Evolutionary conservation across 352 stramenopile species (phyloP), one percentile per base, ranked within the genome.

Genomic region (Elongisporangium senticosum): DNA sequence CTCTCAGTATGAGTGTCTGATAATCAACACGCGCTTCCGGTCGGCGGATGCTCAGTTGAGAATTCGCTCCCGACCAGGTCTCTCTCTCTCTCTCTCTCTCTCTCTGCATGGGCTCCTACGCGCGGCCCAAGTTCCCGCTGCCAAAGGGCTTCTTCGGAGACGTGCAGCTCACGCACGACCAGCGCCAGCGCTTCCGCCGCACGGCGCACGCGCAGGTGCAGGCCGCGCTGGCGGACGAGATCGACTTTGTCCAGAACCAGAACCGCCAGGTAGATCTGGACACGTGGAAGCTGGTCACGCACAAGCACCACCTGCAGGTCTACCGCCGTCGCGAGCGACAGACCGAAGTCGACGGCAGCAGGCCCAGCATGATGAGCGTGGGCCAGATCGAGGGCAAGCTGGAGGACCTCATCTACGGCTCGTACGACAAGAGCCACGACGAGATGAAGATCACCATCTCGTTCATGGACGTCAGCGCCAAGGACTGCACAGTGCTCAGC

Each of bases 321-420:
- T 79, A 55, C 56, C 54, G 68, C 40, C 62, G 71, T 17, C 59
- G 65, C 28, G 53, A 59, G 24, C 55, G 60, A 2, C 21, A 28
- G 15, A 26, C 39, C 0, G 21, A 54, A 1, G 51, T 62, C 2
- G 61, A 77, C 7, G 8, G 11, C 7, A 39, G 33, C 4, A 48
- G 61, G 11, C 70, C 69, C 22, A 74, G 49, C 0, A 72, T 87
- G 58, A 68, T 78, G 14, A 72, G 71, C 22, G 58, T 83, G 8
- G 74, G 74, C 7, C 55, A 63, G 21, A 65, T 85, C n/a, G 61
- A 72, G 15, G 77, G 77, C 7, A 72, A 75, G 11, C 67, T 87
- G 19, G 72, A 87, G 33, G 72, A 83, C 39, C 33, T 83, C 49
- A 48, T 87, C 20, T 87, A 82, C 58, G 77, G 77, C 3, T 62